Percentiles rank a stretch among this genome's conserved stretches.
Conservation (phyloP, 306 rosid genomes). For the Sindora glabra region DNA sequence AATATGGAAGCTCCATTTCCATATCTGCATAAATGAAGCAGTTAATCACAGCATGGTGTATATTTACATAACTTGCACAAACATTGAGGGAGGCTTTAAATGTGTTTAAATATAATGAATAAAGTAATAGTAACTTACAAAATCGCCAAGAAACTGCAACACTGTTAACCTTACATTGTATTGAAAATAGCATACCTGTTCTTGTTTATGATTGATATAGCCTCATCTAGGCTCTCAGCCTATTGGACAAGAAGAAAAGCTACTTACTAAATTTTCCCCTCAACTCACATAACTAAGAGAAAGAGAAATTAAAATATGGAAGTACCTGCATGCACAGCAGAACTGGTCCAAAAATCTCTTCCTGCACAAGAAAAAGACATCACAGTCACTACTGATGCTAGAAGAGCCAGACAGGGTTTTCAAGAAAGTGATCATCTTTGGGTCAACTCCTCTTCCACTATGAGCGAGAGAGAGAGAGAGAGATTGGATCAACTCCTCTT, state of each 20-base stretch:
- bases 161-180: background rate
- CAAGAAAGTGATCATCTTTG: conserved; percentile 25
- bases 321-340: conserved; percentile 67
- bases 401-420: conserved; percentile 8
- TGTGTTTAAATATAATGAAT: background rate
- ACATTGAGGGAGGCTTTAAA: background rate
- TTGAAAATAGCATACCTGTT: conserved; percentile 34
- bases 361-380: conserved; percentile 36
- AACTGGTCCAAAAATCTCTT: conserved; percentile 67
- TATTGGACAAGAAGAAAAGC: conserved; percentile 22
- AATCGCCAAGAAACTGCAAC: background rate
- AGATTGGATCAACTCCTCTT: conserved; percentile 12
- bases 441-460: conserved; percentile 14
- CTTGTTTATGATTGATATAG: conserved; percentile 53
- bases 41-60: background rate
- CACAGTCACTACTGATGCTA: background rate
- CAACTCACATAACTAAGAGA: background rate
- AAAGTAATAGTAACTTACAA: background rate
- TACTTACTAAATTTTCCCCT: background rate
- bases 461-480: background rate
- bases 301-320: background rate
- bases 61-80: background rate
- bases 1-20: conserved; percentile 52
- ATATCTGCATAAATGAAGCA: conserved; percentile 22
- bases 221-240: conserved; percentile 64